phyloP scores from a whole-genome alignment of 2,329 filamentous ascomycete genomes.

The Biscogniauxia marginata region DNA sequence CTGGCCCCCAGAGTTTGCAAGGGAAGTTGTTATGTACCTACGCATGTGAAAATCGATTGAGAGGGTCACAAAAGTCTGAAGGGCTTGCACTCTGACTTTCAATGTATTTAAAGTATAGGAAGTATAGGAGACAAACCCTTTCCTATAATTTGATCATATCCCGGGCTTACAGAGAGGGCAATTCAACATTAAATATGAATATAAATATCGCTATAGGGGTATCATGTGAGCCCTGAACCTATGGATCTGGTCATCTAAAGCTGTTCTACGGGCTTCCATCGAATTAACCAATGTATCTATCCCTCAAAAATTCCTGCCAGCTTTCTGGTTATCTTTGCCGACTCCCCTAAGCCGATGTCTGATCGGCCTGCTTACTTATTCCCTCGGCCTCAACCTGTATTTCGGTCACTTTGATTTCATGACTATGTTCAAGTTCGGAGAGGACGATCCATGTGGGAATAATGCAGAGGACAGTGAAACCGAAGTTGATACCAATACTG shows the following conservation, averaged over 20 bases:
- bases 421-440: constrained; percentile 29
- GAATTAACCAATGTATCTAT: not conserved
- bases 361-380: constrained; percentile 2
- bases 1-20: too few species aligned
- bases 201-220: not conserved
- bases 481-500: constrained; percentile 34
- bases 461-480: constrained; percentile 29
- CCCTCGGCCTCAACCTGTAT: constrained; percentile 2
- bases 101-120: too few species aligned
- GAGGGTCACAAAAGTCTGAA: too few species aligned
- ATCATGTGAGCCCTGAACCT: not conserved
- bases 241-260: not conserved
- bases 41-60: too few species aligned
- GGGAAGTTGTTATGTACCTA: too few species aligned
- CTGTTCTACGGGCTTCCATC: not conserved
- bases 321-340: too few species aligned
- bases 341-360: not conserved
- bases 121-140: too few species aligned
- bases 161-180: too few species aligned
- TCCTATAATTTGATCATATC: too few species aligned
- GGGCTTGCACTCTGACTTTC: too few species aligned
- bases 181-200: not conserved
- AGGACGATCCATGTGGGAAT: constrained; percentile 32
- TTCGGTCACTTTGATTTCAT: constrained; percentile 26
- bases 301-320: not conserved